These are phyloP conservation scores for Stromatinia cepivora DNA, from an alignment of 2,329 filamentous ascomycete species.

Conservation along the genomic window DNA sequence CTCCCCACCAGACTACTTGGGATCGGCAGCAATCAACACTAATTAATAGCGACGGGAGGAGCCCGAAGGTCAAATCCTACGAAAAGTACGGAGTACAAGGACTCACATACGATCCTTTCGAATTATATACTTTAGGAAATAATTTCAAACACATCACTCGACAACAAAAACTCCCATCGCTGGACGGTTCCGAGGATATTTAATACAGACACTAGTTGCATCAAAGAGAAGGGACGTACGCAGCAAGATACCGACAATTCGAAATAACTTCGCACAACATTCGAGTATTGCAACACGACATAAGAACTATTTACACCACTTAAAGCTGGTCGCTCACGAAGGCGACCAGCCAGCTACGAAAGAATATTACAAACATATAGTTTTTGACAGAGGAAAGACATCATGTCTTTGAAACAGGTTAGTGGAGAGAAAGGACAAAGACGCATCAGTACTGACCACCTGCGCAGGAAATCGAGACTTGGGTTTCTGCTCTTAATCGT, in stretches of 20 bases:
- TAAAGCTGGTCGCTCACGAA: conserved; percentile 31
- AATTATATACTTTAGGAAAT: conserved; percentile 18
- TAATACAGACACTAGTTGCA: conserved; percentile 21
- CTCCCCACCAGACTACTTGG: conserved; percentile 5
- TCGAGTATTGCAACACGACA: conserved; percentile 20
- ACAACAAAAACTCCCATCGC: conserved; percentile 18
- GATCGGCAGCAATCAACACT: conserved; percentile 17
- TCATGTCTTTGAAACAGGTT: conserved; percentile 49
- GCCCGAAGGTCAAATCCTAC: conserved; percentile 7
- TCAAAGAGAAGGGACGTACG: conserved; percentile 3
- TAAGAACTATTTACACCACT: conserved; percentile 17
- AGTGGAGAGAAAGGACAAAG: conserved; percentile 25
- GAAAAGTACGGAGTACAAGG: background rate
- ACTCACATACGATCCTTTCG: background rate
- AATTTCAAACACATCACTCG: conserved; percentile 7
- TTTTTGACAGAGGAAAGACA: conserved; percentile 25
- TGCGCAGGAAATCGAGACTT: conserved; percentile 88
- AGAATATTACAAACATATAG: conserved; percentile 10
- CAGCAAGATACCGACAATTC: conserved; percentile 12
- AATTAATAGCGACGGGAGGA: conserved; percentile 22
- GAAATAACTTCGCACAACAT: conserved; percentile 22
- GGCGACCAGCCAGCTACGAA: conserved; percentile 29
- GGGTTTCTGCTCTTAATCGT: conserved; percentile 84
- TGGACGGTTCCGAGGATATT: conserved; percentile 19
- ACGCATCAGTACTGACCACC: conserved; percentile 14